Evolutionary conservation across 2,329 filamentous ascomycete species (phyloP), one percentile per base, ranked within the genome.

Genomic region (Verticillium alfalfae): DNA sequence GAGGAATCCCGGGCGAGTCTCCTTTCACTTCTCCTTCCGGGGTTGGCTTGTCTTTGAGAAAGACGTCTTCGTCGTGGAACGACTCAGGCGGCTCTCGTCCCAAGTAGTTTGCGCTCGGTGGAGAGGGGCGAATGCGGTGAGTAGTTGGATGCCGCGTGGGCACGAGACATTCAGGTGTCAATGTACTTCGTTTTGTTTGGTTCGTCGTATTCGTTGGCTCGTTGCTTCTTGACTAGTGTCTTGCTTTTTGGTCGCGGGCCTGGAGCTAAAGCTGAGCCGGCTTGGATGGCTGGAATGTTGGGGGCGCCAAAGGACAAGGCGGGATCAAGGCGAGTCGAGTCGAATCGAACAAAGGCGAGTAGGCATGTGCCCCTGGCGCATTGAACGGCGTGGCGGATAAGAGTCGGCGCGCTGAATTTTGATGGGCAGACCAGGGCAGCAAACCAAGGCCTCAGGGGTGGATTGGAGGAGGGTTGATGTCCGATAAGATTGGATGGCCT

Each of bases 401-500:
- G 36, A 38, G 34, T n/a, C n/a, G 34, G 55, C 34, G 10, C 34
- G 34, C 16, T 18, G 38, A 58, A 31, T 31, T 18, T 58, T 16
- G 57, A 37, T 18, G 57, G 38, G 45, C 39, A 37, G 18, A 37
- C 55, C 39, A 37, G 18, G 26, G 34, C 22, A 52, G 45, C 45
- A 52, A 52, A 31, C 9, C 45, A 52, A 52, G 45, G 45, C 45
- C 9, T 49, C 57, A 26, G 57, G 57, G 57, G 26, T 31, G 26
- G 26, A 5, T 31, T 31, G 26, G 26, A 31, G 26, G 26, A 31
- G 26, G 36, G 36, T 37, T 22, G 26, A 8, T 37, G 37, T 37
- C 10, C n/a, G 57, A 49, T 58, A 49, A 58, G 57, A 58, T 58
- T 58, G 57, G 57, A 34, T 45, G 57, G 15, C 39, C 38, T 58